Evolutionary conservation across 1,284 basidiomycete genomes (phyloP).

Genomic region (Sporisorium graminicola): DNA sequence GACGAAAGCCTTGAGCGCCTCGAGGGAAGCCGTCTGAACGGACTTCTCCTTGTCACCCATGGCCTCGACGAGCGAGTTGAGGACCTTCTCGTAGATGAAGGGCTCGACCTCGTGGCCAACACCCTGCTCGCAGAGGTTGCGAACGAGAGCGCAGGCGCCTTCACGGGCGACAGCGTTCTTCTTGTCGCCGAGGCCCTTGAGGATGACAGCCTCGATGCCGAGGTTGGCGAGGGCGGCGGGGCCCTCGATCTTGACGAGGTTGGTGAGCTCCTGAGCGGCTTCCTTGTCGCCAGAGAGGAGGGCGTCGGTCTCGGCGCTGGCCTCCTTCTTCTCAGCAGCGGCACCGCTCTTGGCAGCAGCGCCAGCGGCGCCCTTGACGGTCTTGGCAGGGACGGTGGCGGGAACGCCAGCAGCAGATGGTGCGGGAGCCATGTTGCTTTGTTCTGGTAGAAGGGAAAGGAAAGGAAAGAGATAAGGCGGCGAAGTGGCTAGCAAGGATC

Average conservation of each 20-base stretch:
- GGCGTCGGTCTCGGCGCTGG: conserved; percentile 70
- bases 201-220: conserved; percentile 82
- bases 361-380: conserved; percentile 64
- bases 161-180: conserved; percentile 81
- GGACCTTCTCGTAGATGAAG: conserved; percentile 86
- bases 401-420: conserved; percentile 63
- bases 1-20: conserved; percentile 84
- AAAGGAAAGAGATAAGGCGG: not conserved
- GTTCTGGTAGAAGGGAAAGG: not conserved
- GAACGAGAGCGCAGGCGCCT: conserved; percentile 77
- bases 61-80: conserved; percentile 86
- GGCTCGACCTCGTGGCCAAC: conserved; percentile 89
- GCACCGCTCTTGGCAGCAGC: conserved; percentile 67
- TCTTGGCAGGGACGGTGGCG: conserved; percentile 65
- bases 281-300: conserved; percentile 70
- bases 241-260: conserved; percentile 77
- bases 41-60: conserved; percentile 93
- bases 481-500: conserved; percentile 27
- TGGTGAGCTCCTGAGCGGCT: conserved; percentile 71
- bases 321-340: conserved; percentile 69
- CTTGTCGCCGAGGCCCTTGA: conserved; percentile 78
- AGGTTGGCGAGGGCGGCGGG: conserved; percentile 82
- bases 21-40: conserved; percentile 84
- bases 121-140: conserved; percentile 79
- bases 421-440: conserved; percentile 53